A percentile compares a stretch with the other conserved stretches of the same genome.
These are phyloP conservation scores for Protea cynaroides DNA, from an alignment of 164 flowering plant genomes.

Conservation along the genomic window DNA sequence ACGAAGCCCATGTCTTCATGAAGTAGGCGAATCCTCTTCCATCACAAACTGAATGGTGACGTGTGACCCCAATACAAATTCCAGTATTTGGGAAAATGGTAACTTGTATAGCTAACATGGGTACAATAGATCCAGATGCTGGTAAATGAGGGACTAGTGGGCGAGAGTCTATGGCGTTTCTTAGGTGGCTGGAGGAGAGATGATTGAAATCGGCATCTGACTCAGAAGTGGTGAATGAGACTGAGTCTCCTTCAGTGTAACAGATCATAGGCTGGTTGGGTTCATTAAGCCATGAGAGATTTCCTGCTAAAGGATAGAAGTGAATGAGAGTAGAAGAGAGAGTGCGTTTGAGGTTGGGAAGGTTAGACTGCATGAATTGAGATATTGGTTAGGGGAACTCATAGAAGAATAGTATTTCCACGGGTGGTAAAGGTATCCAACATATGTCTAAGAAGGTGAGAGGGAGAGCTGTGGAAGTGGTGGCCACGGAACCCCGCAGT, in stretches of 20 bases:
- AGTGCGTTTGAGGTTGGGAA: not conserved
- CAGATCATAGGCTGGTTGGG: too few species aligned
- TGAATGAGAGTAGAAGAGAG: too few species aligned
- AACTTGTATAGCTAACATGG: constrained; percentile 15
- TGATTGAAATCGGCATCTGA: too few species aligned
- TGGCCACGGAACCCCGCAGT: too few species aligned
- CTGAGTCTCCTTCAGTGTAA: too few species aligned
- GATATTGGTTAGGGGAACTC: too few species aligned
- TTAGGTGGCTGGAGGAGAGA: not conserved
- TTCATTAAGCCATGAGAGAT: too few species aligned
- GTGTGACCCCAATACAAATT: too few species aligned
- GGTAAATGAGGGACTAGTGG: not conserved
- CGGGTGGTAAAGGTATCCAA: constrained; percentile 22
- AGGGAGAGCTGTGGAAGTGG: constrained; percentile 16
- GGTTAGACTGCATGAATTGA: not conserved
- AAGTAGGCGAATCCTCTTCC: constrained; percentile 15
- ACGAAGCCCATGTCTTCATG: constrained; percentile 35
- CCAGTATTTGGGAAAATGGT: too few species aligned
- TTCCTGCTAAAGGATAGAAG: too few species aligned
- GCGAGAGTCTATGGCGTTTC: not conserved
- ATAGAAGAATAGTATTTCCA: constrained; percentile 15
- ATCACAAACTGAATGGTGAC: constrained; percentile 30
- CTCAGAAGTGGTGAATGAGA: too few species aligned
- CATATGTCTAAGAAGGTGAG: constrained; percentile 26
- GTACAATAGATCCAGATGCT: not conserved